Evolutionary conservation across 2,329 filamentous ascomycete genomes (phyloP), one percentile per base, ranked within the genome.

Genomic region (Aurifilum marmelostoma): DNA sequence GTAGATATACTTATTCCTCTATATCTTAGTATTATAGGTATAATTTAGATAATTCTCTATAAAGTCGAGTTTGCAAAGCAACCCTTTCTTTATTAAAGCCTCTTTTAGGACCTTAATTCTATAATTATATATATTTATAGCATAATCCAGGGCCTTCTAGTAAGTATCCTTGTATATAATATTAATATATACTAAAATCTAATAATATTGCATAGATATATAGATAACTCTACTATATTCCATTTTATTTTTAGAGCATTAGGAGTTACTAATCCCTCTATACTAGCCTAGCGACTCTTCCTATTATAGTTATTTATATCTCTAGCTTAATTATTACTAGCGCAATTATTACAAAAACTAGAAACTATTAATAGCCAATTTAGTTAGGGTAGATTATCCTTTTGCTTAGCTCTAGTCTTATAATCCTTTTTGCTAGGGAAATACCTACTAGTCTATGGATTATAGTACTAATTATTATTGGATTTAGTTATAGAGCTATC

Each of bases 161-260:
- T 66, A 52, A 34, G 34, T 66, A n/a, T 24, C n/a, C 24, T 27
- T 16, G n/a, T n/a, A n/a, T 32, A 24, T 54, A 27, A 7, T 18
- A 37, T 65, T 18, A n/a, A n/a, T n/a, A n/a, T n/a, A n/a, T n/a
- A n/a, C n/a, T n/a, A n/a, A n/a, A n/a, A n/a, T n/a, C n/a, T n/a
- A n/a, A n/a, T n/a, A n/a, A n/a, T n/a, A n/a, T n/a, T n/a, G n/a
- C n/a, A n/a, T 58, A 65, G 50, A 69, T 71, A 34, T 71, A 69
- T 12, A 32, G 65, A 16, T 41, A 69, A 37, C 65, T 71, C 3
- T 73, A 72, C 43, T 72, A 73, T 41, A 34, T 73, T 14, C 68
- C 73, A 1, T 69, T 74, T 8, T 75, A 73, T 58, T 75, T 74
- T 67, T 62, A 69, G 27, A 65, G 70, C 9, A 67, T 75, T 9